A percentile compares a stretch with the other conserved stretches of the same genome.
Evolutionary conservation across 805 yeast genomes (phyloP).

Genomic region (Hagleromyces aurorensis): DNA sequence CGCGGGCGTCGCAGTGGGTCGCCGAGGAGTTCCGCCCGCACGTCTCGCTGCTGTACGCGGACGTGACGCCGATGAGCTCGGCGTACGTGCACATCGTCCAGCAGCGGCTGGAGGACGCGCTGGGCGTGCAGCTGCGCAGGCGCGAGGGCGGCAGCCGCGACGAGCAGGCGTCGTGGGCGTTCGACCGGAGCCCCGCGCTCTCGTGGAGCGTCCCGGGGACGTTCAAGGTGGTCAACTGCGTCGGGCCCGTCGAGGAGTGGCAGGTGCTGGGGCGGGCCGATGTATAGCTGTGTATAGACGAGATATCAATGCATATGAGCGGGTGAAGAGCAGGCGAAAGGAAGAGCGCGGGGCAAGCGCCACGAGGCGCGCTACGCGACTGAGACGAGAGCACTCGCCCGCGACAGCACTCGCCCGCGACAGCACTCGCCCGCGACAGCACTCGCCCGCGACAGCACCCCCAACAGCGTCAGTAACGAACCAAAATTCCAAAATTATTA

Average conservation of each 20-base stretch:
- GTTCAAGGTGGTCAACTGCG: conserved; percentile 54
- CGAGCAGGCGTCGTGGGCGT: conserved; percentile 19
- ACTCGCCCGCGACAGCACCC: conserved; percentile 1
- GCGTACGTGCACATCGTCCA: conserved; percentile 57
- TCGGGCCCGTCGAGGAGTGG: conserved; percentile 69
- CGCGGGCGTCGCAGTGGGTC: conserved; percentile 51
- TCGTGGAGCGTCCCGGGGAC: conserved; percentile 65
- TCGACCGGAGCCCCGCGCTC: conserved; percentile 11
- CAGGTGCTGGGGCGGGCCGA: conserved; percentile 44
- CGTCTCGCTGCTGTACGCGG: conserved; percentile 61
- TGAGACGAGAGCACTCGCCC: too few relatives aligned
- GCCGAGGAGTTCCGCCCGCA: conserved; percentile 58
- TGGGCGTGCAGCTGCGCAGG: conserved; percentile 35
- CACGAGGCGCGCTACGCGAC: too few relatives aligned
- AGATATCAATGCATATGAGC: neutral
- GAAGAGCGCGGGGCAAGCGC: too few relatives aligned
- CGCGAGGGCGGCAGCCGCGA: conserved; percentile 7
- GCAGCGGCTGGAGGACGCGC: conserved; percentile 56
- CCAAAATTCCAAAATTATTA: too few relatives aligned
- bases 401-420: conserved; percentile 1
- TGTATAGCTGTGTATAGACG: conserved; percentile 20
- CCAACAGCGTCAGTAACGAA: neutral
- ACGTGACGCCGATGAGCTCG: conserved; percentile 54
- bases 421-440: neutral
- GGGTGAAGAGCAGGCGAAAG: too few relatives aligned